Evolutionary conservation across 495 filamentous ascomycete genomes (phyloP).

Genomic region (Aspergillus conjunctus): DNA sequence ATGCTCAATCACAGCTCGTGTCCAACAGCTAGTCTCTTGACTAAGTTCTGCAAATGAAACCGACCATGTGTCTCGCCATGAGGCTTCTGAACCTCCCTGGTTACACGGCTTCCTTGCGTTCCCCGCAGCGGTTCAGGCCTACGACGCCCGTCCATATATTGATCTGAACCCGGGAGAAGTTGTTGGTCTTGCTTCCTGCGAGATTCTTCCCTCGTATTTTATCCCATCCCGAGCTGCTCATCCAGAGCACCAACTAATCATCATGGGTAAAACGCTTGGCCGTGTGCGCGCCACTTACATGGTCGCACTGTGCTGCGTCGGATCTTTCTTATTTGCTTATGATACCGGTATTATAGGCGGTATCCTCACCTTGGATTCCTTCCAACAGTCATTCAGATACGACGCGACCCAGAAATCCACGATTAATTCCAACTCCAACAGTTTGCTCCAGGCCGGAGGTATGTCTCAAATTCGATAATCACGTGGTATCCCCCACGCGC

Average conservation of each 20-base stretch:
- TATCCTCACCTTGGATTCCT: conserved; percentile 40
- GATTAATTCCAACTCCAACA: conserved; percentile 38
- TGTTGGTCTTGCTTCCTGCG: neutral
- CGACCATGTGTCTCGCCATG: neutral
- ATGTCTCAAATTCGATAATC: neutral
- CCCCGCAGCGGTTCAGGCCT: conserved; percentile 7
- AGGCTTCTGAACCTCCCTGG: neutral
- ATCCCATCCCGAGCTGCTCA: neutral
- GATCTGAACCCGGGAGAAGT: neutral
- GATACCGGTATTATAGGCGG: conserved; percentile 42
- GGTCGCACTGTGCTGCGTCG: conserved; percentile 24
- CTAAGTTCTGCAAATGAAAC: neutral
- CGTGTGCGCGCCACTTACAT: conserved; percentile 18
- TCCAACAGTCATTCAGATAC: conserved; percentile 38
- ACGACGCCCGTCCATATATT: neutral
- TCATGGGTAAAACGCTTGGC: conserved; percentile 23
- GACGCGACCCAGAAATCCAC: conserved; percentile 28
- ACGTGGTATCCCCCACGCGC: neutral
- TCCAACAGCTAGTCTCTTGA: neutral
- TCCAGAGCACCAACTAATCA: neutral
- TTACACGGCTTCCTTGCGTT: conserved; percentile 1
- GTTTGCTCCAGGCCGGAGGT: conserved; percentile 23
- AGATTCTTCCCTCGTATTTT: neutral
- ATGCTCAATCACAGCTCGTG: conserved; percentile 5
- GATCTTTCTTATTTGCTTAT: conserved; percentile 42